Percentiles rank a stretch among this genome's conserved stretches.
Conservation (phyloP, 2,329 filamentous ascomycete species). For the Furcasterigmium sp. region DNA sequence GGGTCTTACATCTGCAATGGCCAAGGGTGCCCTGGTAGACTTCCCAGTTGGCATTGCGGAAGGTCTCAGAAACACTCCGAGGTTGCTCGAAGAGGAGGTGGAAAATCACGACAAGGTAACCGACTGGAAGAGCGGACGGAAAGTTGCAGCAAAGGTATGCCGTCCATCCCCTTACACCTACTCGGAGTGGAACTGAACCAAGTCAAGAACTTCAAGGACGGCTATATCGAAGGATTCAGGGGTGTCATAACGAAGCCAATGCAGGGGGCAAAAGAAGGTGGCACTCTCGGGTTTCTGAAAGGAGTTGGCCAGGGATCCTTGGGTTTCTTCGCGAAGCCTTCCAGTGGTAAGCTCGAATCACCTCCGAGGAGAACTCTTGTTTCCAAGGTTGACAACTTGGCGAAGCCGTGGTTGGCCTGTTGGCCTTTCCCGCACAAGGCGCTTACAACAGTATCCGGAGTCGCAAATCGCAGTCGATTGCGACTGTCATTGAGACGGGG, state of each 20-base stretch:
- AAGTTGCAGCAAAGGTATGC: slow-evolving; percentile 20
- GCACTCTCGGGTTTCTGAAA: slow-evolving; percentile 22
- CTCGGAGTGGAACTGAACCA: too few species aligned
- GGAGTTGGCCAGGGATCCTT: slow-evolving; percentile 25
- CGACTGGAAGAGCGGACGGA: slow-evolving; percentile 24
- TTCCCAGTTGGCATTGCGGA: slow-evolving; percentile 28
- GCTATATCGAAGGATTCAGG: slow-evolving; percentile 23
- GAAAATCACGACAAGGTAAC: slow-evolving; percentile 23
- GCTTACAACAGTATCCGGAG: slow-evolving; percentile 25
- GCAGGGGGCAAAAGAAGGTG: slow-evolving; percentile 23
- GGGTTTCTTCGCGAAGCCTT: slow-evolving; percentile 15
- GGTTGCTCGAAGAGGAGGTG: slow-evolving; percentile 27
- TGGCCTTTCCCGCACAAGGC: slow-evolving; percentile 25
- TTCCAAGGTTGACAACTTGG: too few species aligned
- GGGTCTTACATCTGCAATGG: slow-evolving; percentile 17
- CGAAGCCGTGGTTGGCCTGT: slow-evolving; percentile 17
- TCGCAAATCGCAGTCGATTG: too few species aligned
- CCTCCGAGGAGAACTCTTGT: too few species aligned
- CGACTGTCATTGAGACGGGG: too few species aligned
- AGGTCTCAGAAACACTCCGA: slow-evolving; percentile 25
- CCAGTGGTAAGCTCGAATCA: slow-evolving; percentile 15
- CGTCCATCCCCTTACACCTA: too few species aligned
- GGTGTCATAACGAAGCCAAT: slow-evolving; percentile 22
- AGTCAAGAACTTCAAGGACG: slow-evolving; percentile 14
- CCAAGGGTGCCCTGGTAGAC: slow-evolving; percentile 27